Evolutionary conservation across 768 basidiomycete genomes (phyloP), one percentile per base, ranked within the genome.

Genomic region (Lentinula sp.): DNA sequence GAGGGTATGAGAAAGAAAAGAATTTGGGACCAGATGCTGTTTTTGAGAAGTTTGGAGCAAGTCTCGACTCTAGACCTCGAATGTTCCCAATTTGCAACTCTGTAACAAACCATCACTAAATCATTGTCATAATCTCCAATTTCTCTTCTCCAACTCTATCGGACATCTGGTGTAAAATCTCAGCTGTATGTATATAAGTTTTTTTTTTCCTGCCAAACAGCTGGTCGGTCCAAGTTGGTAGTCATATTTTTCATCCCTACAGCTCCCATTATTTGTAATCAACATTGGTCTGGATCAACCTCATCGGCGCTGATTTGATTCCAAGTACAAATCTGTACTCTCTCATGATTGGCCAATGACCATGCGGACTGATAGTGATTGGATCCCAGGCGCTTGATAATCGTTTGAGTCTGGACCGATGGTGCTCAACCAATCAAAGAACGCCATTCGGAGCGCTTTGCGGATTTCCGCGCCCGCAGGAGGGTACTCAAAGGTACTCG

Each of bases 1-100:
- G 51, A 32, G 32, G 53, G 53, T 54, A 54, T 54, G 53, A 54
- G 53, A 54, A 54, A 54, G 39, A 54, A 54, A 21, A 35, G 51
- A 53, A 16, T 34, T 34, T 31, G 28, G 34, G 32, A 16, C 50
- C 53, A 34, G 53, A 39, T 18, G 53, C 21, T 23, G 46, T 48
- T 54, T 54, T 54, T 54, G 53, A 35, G 37, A 37, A 54, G 35
- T 54, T 54, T 34, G 35, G 37, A 39, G 53, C 10, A 54, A 54
- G 53, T 39, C 53, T 54, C 53, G 53, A 39, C 53, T 39, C 53
- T n/a, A 18, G 43, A 48, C 37, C 53, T 54, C 53, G 53, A 54
- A 34, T 54, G 34, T 52, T 52, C 32, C 35, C 18, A 54, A 39
- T 39, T 52, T 52, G 50, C 50, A 52, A 52, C 50, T 52, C 34